Conservation (phyloP, 768 basidiomycete species). For the Boletus vermiculosoides region DNA sequence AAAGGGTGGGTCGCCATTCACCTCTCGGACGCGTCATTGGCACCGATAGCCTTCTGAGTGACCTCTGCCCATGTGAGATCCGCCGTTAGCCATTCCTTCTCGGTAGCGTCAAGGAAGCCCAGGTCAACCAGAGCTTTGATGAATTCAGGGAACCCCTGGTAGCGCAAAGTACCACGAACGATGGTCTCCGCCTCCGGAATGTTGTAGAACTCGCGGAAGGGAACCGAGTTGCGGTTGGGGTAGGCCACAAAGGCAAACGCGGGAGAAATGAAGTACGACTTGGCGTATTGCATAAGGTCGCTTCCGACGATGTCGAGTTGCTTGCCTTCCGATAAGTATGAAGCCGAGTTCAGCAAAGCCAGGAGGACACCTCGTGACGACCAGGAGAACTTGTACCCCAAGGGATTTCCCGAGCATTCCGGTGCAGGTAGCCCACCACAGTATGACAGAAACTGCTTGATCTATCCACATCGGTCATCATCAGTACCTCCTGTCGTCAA, state of each 20-base stretch:
- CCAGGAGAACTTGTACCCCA: slow-evolving; percentile 99
- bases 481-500: not conserved
- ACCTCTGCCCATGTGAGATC: slow-evolving; percentile 83
- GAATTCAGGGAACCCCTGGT: slow-evolving; percentile 97
- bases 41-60: slow-evolving; percentile 70
- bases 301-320: slow-evolving; percentile 66
- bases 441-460: slow-evolving; percentile 91
- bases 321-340: slow-evolving; percentile 69
- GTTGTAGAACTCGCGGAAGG: slow-evolving; percentile 87
- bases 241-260: slow-evolving; percentile 96
- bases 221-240: slow-evolving; percentile 92
- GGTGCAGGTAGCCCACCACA: slow-evolving; percentile 96
- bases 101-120: slow-evolving; percentile 77
- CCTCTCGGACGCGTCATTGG: slow-evolving; percentile 68
- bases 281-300: slow-evolving; percentile 87
- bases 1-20: slow-evolving; percentile 27
- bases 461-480: slow-evolving; percentile 38
- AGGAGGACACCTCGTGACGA: slow-evolving; percentile 94
- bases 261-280: slow-evolving; percentile 93
- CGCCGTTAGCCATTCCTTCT: slow-evolving; percentile 75
- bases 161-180: slow-evolving; percentile 89
- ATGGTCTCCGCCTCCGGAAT: slow-evolving; percentile 94
- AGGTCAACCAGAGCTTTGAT: slow-evolving; percentile 83
- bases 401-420: slow-evolving; percentile 87
- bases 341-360: slow-evolving; percentile 88